Conservation (phyloP, 345 rosid species). For the Anacardium occidentale region DNA sequence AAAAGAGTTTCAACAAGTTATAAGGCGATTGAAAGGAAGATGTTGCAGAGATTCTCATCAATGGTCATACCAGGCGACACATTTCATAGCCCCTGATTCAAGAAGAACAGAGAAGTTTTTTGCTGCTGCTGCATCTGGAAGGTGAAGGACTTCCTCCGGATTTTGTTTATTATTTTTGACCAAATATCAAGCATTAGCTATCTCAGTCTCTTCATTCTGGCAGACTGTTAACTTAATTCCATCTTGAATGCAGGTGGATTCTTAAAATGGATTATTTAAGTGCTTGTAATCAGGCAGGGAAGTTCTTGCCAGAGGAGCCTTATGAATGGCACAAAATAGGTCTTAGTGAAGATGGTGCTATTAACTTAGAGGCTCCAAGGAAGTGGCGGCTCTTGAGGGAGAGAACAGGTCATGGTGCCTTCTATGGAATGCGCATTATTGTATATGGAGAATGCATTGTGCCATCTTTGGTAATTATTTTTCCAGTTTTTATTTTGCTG, state of each 20-base stretch:
- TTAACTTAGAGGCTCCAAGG: conserved; percentile 80
- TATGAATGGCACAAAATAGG: conserved; percentile 77
- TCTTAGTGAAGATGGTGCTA: conserved; percentile 78
- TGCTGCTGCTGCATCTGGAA: conserved; percentile 61
- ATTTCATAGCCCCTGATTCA: conserved; percentile 67
- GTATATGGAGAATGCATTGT: conserved; percentile 86
- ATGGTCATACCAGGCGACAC: conserved; percentile 98
- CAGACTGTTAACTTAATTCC: conserved; percentile 2
- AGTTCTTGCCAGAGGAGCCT: conserved; percentile 72
- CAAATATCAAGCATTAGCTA: background rate
- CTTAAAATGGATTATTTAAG: conserved; percentile 72
- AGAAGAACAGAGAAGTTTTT: conserved; percentile 83
- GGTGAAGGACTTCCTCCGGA: conserved; percentile 28
- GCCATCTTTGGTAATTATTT: conserved; percentile 75
- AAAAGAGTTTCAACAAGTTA: conserved; percentile 66
- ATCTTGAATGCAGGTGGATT: conserved; percentile 75
- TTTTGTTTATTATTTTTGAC: background rate
- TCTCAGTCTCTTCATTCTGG: background rate
- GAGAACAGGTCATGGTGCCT: conserved; percentile 92
- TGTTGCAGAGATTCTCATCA: conserved; percentile 86
- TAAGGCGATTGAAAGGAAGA: conserved; percentile 69
- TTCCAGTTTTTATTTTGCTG: conserved; percentile 1
- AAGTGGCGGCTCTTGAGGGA: conserved; percentile 82
- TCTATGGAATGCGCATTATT: conserved; percentile 68
- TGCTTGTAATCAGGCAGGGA: conserved; percentile 73